Conservation (phyloP, 441 rosid genomes). For the Jatropha podagrica region DNA sequence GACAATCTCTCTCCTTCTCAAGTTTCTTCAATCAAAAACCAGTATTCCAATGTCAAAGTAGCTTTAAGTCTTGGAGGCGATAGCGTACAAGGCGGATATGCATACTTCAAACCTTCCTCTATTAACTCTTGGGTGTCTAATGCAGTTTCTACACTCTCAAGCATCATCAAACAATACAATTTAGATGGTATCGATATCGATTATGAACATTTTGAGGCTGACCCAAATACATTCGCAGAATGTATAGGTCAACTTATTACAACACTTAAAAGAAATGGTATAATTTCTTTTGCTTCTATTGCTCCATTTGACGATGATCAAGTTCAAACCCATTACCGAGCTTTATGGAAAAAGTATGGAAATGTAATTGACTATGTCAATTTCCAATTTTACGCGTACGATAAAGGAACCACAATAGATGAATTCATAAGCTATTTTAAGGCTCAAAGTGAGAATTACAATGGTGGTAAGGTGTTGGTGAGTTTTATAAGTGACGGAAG, state of each 20-base stretch:
- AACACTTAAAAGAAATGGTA: conserved; percentile 6
- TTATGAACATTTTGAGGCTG: conserved; percentile 16
- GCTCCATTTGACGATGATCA: conserved; percentile 16
- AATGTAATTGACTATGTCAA: conserved; percentile 11
- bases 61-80: conserved; percentile 15
- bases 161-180: conserved; percentile 7
- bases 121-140: conserved; percentile 12
- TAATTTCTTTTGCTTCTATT: conserved; percentile 13
- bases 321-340: conserved; percentile 15
- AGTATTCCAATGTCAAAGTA: conserved; percentile 8
- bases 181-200: conserved; percentile 18
- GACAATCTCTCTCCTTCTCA: conserved; percentile 7
- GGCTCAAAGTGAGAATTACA: not conserved
- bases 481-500: conserved; percentile 17
- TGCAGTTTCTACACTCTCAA: conserved; percentile 13
- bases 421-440: conserved; percentile 7
- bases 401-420: not conserved
- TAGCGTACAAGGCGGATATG: conserved; percentile 13
- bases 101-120: conserved; percentile 7
- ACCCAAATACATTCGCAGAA: conserved; percentile 8
- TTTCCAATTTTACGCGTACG: conserved; percentile 21
- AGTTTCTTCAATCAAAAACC: conserved; percentile 14
- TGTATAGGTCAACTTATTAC: conserved; percentile 15
- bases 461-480: conserved; percentile 13
- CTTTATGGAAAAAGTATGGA: conserved; percentile 16